phyloP scores from a whole-genome alignment of 345 rosid species.

The Aethionema arabicum region DNA sequence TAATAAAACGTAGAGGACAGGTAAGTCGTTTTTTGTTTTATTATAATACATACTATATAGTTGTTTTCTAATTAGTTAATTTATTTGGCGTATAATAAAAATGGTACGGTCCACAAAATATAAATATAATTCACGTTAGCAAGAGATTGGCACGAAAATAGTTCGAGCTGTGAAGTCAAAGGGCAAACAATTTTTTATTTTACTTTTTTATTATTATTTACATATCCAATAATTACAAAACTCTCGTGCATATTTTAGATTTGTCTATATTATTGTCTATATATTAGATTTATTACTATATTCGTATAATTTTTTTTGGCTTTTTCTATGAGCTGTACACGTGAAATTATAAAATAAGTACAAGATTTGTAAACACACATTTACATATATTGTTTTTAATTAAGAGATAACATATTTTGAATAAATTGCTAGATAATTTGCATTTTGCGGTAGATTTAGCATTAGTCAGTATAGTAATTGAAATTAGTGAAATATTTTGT shows the following conservation, averaged over 20 bases:
- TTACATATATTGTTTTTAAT: neutral
- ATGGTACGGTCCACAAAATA: slow-evolving; percentile 37
- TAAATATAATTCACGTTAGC: slow-evolving; percentile 3
- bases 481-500: too few species aligned
- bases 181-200: slow-evolving; percentile 11
- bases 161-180: slow-evolving; percentile 38
- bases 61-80: too few species aligned
- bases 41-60: slow-evolving; percentile 6
- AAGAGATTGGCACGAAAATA: slow-evolving; percentile 33
- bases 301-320: slow-evolving; percentile 18
- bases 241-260: slow-evolving; percentile 35
- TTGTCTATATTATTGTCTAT: slow-evolving; percentile 16
- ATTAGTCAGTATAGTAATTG: too few species aligned
- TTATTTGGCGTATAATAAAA: slow-evolving; percentile 24
- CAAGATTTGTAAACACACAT: slow-evolving; percentile 13
- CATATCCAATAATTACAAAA: slow-evolving; percentile 36
- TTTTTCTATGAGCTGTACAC: slow-evolving; percentile 17
- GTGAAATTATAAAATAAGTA: neutral
- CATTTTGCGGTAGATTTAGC: too few species aligned
- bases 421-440: too few species aligned
- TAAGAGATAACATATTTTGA: too few species aligned
- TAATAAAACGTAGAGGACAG: slow-evolving; percentile 27
- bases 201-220: slow-evolving; percentile 15
- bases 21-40: too few species aligned
- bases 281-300: slow-evolving; percentile 3